Conservation (phyloP, 148 eudicot species). For the Talinum fruticosum region DNA sequence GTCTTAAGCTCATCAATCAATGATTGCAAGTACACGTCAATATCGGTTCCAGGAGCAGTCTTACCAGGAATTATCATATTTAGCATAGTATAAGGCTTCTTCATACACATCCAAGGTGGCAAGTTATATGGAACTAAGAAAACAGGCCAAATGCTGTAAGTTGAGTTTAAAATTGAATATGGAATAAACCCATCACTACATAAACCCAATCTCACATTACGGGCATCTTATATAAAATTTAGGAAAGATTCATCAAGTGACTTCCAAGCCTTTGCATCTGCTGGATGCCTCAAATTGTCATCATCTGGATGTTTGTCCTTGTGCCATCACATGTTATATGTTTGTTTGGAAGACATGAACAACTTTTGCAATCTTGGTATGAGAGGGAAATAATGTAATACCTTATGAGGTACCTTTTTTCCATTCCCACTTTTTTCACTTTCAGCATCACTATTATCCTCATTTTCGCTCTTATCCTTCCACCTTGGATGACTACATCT, state of each 20-base stretch:
- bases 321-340: background rate
- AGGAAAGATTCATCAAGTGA: background rate
- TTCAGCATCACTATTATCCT: background rate
- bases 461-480: background rate
- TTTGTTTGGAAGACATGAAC: background rate
- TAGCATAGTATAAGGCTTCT: background rate
- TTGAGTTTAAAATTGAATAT: background rate
- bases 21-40: background rate
- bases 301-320: background rate
- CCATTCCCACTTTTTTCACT: background rate
- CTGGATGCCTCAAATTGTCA: background rate
- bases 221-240: background rate
- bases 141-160: too few relatives aligned
- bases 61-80: background rate
- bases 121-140: too few relatives aligned
- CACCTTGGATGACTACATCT: background rate
- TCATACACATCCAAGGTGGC: background rate
- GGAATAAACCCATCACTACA: background rate
- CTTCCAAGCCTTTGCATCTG: slow-evolving; percentile 2
- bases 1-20: background rate
- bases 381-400: background rate
- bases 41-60: background rate
- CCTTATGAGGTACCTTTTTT: background rate
- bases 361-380: background rate
- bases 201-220: background rate